Evolutionary conservation across 75 land plant genomes (phyloP).

Genomic region (Sequoia sempervirens): DNA sequence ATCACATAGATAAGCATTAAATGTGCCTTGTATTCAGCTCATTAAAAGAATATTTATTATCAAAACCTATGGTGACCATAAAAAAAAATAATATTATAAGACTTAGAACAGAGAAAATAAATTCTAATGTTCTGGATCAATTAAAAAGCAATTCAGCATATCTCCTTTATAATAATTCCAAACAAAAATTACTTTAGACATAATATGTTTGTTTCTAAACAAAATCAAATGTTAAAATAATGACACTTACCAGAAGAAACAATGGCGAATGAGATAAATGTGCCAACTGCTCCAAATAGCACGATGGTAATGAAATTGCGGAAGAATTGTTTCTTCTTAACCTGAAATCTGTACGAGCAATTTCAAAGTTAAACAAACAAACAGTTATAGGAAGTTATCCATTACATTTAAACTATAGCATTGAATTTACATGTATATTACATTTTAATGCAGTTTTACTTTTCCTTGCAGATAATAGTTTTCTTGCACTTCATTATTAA

Average conservation of each 20-base stretch:
- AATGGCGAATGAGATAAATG: constrained; percentile 32
- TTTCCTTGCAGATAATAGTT: not conserved
- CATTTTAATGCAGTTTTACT: not conserved
- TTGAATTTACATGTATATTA: not conserved
- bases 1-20: not conserved
- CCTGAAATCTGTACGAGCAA: constrained; percentile 29
- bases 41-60: not conserved
- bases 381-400: not conserved
- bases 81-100: not conserved
- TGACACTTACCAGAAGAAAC: constrained; percentile 32
- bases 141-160: not conserved
- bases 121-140: not conserved
- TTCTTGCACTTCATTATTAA: not conserved
- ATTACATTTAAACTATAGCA: not conserved
- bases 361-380: not conserved
- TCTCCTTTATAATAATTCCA: not conserved
- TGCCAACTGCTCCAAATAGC: constrained; percentile 38
- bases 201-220: not conserved
- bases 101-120: not conserved
- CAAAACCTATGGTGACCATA: not conserved
- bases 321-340: constrained; percentile 46
- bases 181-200: not conserved
- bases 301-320: constrained; percentile 37
- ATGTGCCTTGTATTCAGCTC: not conserved
- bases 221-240: not conserved